phyloP scores from a whole-genome alignment of 2,329 filamentous ascomycete genomes.

The Ophiostoma perfectum region DNA sequence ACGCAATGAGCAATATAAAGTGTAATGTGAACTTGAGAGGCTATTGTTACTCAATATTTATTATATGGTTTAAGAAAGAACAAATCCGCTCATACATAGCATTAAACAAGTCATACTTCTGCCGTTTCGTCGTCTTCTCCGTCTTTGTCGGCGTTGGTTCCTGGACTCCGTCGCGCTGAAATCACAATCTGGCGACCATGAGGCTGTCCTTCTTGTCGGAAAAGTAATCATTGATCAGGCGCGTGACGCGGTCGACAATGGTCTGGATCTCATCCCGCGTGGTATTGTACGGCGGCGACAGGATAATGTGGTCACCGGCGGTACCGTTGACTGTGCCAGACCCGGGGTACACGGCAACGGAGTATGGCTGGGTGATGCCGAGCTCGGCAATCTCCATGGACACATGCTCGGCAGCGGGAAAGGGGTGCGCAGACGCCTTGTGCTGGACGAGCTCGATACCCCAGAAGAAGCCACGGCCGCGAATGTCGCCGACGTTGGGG shows the following conservation, averaged over 20 bases:
- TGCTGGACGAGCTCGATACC: constrained; percentile 39
- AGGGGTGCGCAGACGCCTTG: constrained; percentile 33
- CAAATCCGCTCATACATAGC: no score
- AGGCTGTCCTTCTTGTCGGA: not conserved
- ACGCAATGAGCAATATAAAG: no score
- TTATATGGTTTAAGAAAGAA: no score
- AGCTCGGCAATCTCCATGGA: constrained; percentile 34
- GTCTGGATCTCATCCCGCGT: constrained; percentile 50
- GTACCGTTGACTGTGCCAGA: constrained; percentile 55
- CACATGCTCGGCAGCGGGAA: constrained; percentile 33
- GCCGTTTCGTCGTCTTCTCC: no score
- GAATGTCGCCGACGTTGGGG: constrained; percentile 40
- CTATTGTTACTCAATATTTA: no score
- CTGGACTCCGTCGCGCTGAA: not conserved
- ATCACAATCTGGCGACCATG: not conserved
- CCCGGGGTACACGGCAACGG: constrained; percentile 56
- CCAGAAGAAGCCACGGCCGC: constrained; percentile 43
- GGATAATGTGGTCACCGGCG: constrained; percentile 61
- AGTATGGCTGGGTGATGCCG: constrained; percentile 32
- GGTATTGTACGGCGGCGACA: constrained; percentile 65
- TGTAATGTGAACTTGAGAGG: no score
- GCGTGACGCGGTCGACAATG: constrained; percentile 47
- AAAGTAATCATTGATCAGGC: constrained; percentile 50
- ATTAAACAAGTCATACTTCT: no score
- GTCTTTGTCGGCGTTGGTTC: no score